These are phyloP conservation scores for Dactylorhiza incarnata DNA, from an alignment of 106 monocot species.

Conservation along the genomic window DNA sequence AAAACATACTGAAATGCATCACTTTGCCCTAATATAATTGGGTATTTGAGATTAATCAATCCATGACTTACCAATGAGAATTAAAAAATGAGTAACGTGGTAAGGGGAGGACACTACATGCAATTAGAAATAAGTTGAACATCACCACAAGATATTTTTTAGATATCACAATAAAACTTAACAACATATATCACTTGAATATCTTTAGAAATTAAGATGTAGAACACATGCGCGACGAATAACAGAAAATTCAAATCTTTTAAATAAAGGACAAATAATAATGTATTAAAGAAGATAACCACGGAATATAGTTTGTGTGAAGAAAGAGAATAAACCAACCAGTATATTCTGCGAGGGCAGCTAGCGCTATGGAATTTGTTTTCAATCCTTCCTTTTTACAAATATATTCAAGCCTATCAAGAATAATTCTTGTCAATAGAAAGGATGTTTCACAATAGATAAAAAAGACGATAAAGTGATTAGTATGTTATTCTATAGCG, in stretches of 20 bases:
- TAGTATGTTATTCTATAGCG: background rate
- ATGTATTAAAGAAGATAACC: background rate
- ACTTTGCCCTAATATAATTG: no score
- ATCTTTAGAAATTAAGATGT: background rate
- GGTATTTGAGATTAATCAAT: no score
- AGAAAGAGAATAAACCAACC: conserved; percentile 31
- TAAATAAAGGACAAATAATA: background rate
- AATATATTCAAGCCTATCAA: conserved; percentile 79
- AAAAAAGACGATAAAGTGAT: background rate
- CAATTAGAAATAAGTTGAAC: background rate
- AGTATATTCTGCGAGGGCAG: conserved; percentile 79
- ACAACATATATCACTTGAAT: background rate
- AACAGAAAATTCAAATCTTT: background rate
- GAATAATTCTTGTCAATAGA: background rate
- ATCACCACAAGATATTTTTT: background rate
- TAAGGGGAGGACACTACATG: background rate
- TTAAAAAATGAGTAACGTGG: background rate
- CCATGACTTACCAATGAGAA: background rate
- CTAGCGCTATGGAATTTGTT: conserved; percentile 70
- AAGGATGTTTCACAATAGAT: background rate
- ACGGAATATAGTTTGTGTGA: background rate
- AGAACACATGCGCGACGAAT: background rate
- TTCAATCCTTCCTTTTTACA: conserved; percentile 75
- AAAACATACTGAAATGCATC: no score
- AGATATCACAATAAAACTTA: background rate